These are phyloP conservation scores for Pachyrhizus erosus DNA, from an alignment of 306 rosid genomes.

Conservation along the genomic window DNA sequence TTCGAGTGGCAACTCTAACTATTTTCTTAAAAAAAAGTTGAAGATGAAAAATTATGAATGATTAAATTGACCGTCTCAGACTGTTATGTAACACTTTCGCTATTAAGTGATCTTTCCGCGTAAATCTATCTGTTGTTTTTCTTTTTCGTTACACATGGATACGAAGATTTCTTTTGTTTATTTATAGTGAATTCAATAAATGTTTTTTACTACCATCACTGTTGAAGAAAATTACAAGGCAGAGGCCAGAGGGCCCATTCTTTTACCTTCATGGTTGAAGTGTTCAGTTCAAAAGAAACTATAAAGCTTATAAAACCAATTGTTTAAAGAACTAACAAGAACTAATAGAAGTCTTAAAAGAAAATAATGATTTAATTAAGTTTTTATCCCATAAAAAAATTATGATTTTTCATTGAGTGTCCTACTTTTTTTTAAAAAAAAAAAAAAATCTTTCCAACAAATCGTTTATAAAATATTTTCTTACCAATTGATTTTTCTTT, in stretches of 20 bases:
- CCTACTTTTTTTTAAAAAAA: too few relatives aligned
- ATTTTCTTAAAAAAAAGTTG: not conserved
- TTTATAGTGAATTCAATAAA: not conserved
- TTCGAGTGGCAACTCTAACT: not conserved
- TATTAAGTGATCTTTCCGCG: not conserved
- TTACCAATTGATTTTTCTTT: not conserved
- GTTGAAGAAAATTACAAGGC: not conserved
- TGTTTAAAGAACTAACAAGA: not conserved
- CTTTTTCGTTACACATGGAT: not conserved
- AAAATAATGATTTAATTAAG: too few relatives aligned
- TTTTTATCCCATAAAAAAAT: too few relatives aligned
- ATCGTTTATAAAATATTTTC: not conserved
- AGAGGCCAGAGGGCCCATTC: not conserved
- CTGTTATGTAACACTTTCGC: not conserved
- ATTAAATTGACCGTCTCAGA: not conserved
- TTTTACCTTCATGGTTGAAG: not conserved
- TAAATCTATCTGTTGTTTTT: not conserved
- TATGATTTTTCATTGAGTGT: too few relatives aligned
- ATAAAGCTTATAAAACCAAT: not conserved
- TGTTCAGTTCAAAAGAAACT: not conserved
- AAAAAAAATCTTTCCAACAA: not conserved
- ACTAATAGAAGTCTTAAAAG: not conserved
- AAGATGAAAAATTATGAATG: not conserved
- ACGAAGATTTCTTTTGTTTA: not conserved
- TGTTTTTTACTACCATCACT: not conserved